Base-by-base conservation (phyloP, 495 filamentous ascomycete genomes). In the Lasiosphaeriaceae sp. region DNA sequence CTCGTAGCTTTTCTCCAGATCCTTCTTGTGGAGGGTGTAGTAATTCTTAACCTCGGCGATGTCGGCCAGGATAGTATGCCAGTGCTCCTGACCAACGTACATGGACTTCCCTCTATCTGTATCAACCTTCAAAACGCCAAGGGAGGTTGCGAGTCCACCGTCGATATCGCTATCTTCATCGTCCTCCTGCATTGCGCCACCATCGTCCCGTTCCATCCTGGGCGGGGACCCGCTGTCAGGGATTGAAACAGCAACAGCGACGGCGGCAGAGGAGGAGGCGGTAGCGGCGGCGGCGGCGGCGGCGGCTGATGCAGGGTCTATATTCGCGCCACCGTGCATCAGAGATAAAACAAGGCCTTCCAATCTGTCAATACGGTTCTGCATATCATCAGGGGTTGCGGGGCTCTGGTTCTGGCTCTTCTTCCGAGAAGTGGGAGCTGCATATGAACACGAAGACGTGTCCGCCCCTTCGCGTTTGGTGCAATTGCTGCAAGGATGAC, bases 291-390 rank as follows among this genome's bases (percentile, higher is more conserved):
- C 78, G 9, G 67, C 62, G n/a, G 63, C 54, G 3, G 62, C 64
- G 6, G 66, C 59, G 22, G 64, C 61, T 4, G 67, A 58, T 16
- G 74, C 59, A 2, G 69, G 44, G 12, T 77, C 75, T 34, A 79
- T 67, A 46, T 76, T 79, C 39, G 74, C 79, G 48, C 90, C 92
- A 72, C 92, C 92, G 61, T 92, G 93, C 94, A 99, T 97, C 72
- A 99, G 76, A 2, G 90, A 95, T 51, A 99, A 71, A 52, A 99
- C 94, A 66, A 99, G 76, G 51, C 92, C 89, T 81, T 99, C 94
- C 62, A 99, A 74, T 61, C 94, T 86, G 75, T 99, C 91, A 73
- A 99, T 99, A 68, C 94, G 88, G 66, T 92, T 95, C 74, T 99
- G 94, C 94, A 99, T 99, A 71, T 97, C 94, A 80, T 96, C 93